These are phyloP conservation scores for Corymbia citriodora DNA, from an alignment of 441 rosid genomes.

Conservation along the genomic window DNA sequence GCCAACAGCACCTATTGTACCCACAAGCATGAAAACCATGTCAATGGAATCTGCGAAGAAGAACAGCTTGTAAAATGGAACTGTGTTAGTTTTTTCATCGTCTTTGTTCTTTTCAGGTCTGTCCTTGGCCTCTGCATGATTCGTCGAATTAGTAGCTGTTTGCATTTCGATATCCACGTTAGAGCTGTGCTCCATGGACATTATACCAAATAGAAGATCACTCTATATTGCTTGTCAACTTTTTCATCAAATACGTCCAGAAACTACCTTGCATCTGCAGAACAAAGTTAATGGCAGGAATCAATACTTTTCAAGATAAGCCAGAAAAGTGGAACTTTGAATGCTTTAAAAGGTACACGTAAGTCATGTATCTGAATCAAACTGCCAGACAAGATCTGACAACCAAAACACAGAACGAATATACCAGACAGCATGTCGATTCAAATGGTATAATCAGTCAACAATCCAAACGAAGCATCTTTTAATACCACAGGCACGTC, in stretches of 20 bases:
- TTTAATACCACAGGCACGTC: not conserved
- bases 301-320: not conserved
- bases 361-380: not conserved
- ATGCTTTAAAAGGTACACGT: not conserved
- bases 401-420: not conserved
- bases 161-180: not conserved
- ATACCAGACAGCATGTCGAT: not conserved
- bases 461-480: not conserved
- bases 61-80: slow-evolving; percentile 13
- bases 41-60: slow-evolving; percentile 13
- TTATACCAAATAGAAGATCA: not conserved
- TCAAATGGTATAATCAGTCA: not conserved
- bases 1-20: slow-evolving; percentile 4
- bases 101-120: not conserved
- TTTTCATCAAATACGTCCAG: not conserved
- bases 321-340: not conserved
- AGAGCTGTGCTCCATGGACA: not conserved
- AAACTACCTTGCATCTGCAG: not conserved
- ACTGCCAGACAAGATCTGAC: not conserved
- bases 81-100: not conserved
- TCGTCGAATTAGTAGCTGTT: not conserved
- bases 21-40: slow-evolving; percentile 1
- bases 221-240: not conserved
- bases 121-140: not conserved
- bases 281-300: not conserved